Evolutionary conservation across 345 rosid genomes (phyloP), one percentile per base, ranked within the genome.

Genomic region (Bruguiera parviflora): DNA sequence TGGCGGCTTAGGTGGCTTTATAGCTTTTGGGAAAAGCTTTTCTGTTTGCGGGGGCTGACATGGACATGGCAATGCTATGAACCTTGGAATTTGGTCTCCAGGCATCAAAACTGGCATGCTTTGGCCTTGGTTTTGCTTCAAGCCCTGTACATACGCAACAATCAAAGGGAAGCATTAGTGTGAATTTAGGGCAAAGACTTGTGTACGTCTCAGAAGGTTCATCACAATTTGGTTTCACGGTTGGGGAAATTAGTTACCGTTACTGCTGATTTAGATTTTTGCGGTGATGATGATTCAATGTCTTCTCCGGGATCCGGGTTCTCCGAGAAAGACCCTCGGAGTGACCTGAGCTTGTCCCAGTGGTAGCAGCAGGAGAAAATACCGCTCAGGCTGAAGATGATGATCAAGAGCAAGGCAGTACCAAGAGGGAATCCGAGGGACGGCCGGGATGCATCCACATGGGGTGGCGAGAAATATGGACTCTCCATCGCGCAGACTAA

Each of bases 321-420:
- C 16, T 75, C 72, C 65, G 87, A 64, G 61, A 78, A 73, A 59
- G 91, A 80, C 4, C 86, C 88, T 61, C 97, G 98, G 81, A 91
- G 83, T 43, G 97, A 89, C 22, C 91, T 80, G 80, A 89, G 82
- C 83, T 91, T 94, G 61, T 94, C 98, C 98, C 97, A 89, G 75
- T 94, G 98, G 84, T 94, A 94, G 76, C 98, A 94, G 71, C 98
- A 94, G 66, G 98, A 94, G 88, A 94, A 89, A 71, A 94, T 86
- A 43, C 97, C 97, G 64, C 97, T 89, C 77, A 94, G 82, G 82
- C 86, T 84, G 90, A 94, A 94, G 32, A 91, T 83, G 84, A 88
- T 65, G 60, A 94, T 80, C 59, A 94, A 79, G 68, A 94, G 95
- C 53, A 94, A 83, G 58, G 98, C 98, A 0, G 98, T 91, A 58